Evolutionary conservation across 768 basidiomycete genomes (phyloP).

Genomic region (Calocybe gangraenosa): DNA sequence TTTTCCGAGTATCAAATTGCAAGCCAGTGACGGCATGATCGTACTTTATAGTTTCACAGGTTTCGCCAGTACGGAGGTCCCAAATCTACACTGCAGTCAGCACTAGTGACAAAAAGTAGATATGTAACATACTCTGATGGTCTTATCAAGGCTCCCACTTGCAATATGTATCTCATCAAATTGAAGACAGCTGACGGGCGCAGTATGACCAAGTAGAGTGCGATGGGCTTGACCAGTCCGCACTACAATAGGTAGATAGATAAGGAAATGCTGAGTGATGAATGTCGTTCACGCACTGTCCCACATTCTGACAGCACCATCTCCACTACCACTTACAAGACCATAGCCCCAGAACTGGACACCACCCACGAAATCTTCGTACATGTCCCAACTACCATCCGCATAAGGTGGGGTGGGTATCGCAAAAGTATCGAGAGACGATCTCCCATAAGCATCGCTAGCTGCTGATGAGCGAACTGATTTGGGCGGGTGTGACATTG

Average conservation of each 20-base stretch:
- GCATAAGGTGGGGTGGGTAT: conserved; percentile 84
- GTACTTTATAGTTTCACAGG: conserved; percentile 85
- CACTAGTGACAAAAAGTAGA: conserved; percentile 7
- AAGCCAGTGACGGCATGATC: conserved; percentile 87
- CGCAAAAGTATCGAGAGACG: conserved; percentile 62
- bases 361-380: conserved; percentile 95
- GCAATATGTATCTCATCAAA: conserved; percentile 95
- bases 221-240: conserved; percentile 96
- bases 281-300: conserved; percentile 70
- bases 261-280: neutral
- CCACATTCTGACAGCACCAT: conserved; percentile 99
- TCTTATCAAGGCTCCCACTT: conserved; percentile 92
- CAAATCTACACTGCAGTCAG: conserved; percentile 64
- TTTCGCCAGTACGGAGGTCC: conserved; percentile 90
- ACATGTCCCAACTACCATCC: conserved; percentile 92
- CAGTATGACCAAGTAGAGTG: conserved; percentile 89
- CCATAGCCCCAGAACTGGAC: conserved; percentile 99
- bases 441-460: conserved; percentile 46
- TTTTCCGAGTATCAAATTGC: conserved; percentile 94
- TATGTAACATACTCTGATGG: conserved; percentile 62
- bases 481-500: conserved; percentile 83
- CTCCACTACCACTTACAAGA: conserved; percentile 93
- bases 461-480: conserved; percentile 34
- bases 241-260: conserved; percentile 46
- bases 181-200: conserved; percentile 88